These are phyloP conservation scores for Iris macrosiphon DNA, from an alignment of 106 monocot species.

Conservation along the genomic window DNA sequence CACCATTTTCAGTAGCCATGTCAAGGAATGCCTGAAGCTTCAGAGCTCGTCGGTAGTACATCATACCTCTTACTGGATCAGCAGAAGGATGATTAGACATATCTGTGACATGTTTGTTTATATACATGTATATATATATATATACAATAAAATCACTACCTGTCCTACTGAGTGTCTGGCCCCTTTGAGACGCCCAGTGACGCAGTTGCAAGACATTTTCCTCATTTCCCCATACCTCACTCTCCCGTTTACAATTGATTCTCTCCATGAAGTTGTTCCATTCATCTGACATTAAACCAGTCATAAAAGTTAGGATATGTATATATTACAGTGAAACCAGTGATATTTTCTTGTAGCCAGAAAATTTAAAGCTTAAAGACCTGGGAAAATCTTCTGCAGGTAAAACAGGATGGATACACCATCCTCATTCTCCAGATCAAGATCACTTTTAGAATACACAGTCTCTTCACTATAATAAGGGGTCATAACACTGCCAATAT, in stretches of 20 bases:
- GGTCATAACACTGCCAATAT: constrained; percentile 80
- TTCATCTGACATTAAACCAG: constrained; percentile 52
- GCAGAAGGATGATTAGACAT: neutral
- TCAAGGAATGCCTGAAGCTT: constrained; percentile 99
- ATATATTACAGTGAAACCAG: too few species aligned
- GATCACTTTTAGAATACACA: constrained; percentile 89
- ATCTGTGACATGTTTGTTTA: too few species aligned
- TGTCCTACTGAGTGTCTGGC: constrained; percentile 95
- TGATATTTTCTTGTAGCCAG: too few species aligned
- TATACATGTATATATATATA: neutral
- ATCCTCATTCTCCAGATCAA: constrained; percentile 99
- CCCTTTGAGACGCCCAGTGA: constrained; percentile 93
- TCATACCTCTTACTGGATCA: constrained; percentile 95
- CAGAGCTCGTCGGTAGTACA: constrained; percentile 93
- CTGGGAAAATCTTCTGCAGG: constrained; percentile 97
- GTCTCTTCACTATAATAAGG: constrained; percentile 99
- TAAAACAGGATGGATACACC: constrained; percentile 97
- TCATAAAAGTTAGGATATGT: too few species aligned
- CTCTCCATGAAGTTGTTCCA: constrained; percentile 99
- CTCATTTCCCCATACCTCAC: constrained; percentile 91
- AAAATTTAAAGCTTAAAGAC: constrained; percentile 25
- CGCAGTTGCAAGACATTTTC: constrained; percentile 98
- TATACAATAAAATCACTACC: constrained; percentile 34
- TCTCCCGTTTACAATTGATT: constrained; percentile 77
- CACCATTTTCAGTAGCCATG: constrained; percentile 96